Conservation (phyloP, 331 rosid genomes). For the Cucumis variabilis region DNA sequence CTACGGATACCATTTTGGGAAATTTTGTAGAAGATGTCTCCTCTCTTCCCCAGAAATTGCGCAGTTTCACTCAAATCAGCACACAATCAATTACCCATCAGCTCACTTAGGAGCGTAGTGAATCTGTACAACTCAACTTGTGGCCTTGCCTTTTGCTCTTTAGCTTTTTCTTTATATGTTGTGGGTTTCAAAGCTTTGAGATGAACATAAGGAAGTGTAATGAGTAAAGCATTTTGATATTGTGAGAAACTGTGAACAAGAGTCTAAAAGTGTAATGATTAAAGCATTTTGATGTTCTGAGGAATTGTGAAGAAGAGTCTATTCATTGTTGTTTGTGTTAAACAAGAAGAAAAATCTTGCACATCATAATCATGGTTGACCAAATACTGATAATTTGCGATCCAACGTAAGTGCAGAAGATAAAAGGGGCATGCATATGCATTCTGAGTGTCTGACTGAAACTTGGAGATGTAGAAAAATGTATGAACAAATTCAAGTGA, state of each 20-base stretch:
- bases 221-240: not conserved
- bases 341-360: not conserved
- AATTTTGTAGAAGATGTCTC: not conserved
- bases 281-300: not conserved
- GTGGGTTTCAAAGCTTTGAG: conserved; percentile 14
- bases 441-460: not conserved
- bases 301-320: not conserved
- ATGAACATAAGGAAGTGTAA: conserved; percentile 17
- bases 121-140: conserved; percentile 7
- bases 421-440: not conserved
- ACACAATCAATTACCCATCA: not conserved
- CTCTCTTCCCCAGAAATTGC: not conserved
- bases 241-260: not conserved
- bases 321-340: not conserved
- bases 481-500: not conserved
- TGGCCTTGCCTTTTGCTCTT: conserved; percentile 4
- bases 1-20: not conserved
- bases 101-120: not conserved
- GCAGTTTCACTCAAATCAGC: not conserved
- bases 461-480: not conserved
- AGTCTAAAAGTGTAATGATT: not conserved
- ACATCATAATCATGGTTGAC: not conserved
- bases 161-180: not conserved
- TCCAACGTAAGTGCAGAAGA: not conserved
- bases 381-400: not conserved